These are phyloP conservation scores for Pyrenula massariospora DNA, from an alignment of 495 filamentous ascomycete genomes.

Conservation along the genomic window DNA sequence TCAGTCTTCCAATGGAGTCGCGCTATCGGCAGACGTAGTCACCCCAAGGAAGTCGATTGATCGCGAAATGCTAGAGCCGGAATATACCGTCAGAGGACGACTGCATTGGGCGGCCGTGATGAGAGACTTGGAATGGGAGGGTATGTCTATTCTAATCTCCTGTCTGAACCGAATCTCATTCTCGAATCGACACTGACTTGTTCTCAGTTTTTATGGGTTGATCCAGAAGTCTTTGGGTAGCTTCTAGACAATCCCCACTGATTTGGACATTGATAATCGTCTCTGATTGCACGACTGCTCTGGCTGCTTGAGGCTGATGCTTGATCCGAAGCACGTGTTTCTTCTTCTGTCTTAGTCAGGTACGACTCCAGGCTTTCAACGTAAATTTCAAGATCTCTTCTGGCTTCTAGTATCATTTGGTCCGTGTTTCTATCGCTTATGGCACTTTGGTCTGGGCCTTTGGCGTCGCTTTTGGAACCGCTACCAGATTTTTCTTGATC, in stretches of 20 bases:
- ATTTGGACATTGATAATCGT: not conserved
- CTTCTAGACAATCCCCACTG: not conserved
- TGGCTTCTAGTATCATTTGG: not conserved
- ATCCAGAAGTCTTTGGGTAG: too few species aligned
- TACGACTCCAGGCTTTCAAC: not conserved
- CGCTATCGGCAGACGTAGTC: too few species aligned
- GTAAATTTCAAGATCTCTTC: not conserved
- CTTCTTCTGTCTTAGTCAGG: not conserved
- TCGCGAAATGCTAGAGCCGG: too few species aligned
- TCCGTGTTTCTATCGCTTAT: not conserved
- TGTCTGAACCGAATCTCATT: too few species aligned
- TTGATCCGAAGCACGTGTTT: not conserved
- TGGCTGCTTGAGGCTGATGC: not conserved
- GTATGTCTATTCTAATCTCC: conserved; percentile 37
- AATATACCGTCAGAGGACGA: conserved; percentile 53
- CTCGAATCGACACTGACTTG: too few species aligned
- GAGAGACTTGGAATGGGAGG: conserved; percentile 72
- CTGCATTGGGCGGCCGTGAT: conserved; percentile 73
- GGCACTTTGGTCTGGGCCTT: not conserved
- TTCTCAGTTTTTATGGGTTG: too few species aligned
- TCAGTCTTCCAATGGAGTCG: too few species aligned
- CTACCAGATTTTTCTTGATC: too few species aligned
- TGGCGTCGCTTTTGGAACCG: too few species aligned
- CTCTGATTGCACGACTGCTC: not conserved
- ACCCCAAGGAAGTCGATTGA: too few species aligned